Evolutionary conservation across 164 flowering plant species (phyloP), one percentile per base, ranked within the genome.

Genomic region (Stephania yunnanensis): DNA sequence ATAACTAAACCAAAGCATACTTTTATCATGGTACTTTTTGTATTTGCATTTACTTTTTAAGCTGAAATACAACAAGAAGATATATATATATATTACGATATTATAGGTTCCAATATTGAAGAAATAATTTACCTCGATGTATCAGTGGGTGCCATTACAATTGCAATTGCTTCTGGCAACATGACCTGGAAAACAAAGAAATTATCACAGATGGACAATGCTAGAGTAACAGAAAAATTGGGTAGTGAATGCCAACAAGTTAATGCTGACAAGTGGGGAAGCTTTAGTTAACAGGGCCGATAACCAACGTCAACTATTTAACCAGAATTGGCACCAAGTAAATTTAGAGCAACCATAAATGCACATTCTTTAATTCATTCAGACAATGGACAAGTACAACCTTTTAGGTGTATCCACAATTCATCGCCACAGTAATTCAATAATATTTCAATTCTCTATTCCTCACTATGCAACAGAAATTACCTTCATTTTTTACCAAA

Each of bases 91-190:
- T 25, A 25, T 2, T 2, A 36, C 4, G 30, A 31, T 63, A 20
- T 36, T 2, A 36, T 36, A 2, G 42, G 42, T 36, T 36, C 42
- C 42, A 36, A 36, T 36, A 36, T 36, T 11, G 25, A 52, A 31
- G 7, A 11, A 13, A 45, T 67, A 76, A 36, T 29, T 6, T 81
- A 91, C 97, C 97, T 88, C 78, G 92, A 81, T 76, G 88, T 71
- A 77, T 93, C 98, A 6, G 93, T 90, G 6, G 98, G 98, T 65
- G 98, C 98, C 98, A 93, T 91, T 25, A 93, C 98, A 78, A 91
- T 93, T 17, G 98, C 97, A 78, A 93, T 82, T 78, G 97, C 98
- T 83, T 93, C 98, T 42, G 98, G 98, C 71, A 93, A 77, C 98
- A 91, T 91, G 73, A 93, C 85, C 98, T 93, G 79, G 67, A 70